A percentile compares a stretch with the other conserved stretches of the same genome.
Evolutionary conservation across 495 filamentous ascomycete species (phyloP).

Genomic region (Xylaria sp.): DNA sequence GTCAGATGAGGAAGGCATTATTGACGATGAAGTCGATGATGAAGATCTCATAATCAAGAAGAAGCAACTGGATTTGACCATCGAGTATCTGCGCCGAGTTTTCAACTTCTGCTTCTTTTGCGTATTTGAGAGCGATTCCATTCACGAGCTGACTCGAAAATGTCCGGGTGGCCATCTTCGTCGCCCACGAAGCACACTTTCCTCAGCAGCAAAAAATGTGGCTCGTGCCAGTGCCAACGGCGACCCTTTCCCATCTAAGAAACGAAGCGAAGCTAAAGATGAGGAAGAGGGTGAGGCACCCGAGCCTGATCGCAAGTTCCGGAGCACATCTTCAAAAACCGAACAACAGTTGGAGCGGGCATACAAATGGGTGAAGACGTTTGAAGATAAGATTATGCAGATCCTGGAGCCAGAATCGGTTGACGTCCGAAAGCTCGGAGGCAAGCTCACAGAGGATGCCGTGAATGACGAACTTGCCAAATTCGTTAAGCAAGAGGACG

Average conservation of each 20-base stretch:
- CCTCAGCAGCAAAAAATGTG: constrained; percentile 80
- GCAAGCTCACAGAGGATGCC: constrained; percentile 83
- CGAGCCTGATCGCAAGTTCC: constrained; percentile 67
- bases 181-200: constrained; percentile 83
- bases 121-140: constrained; percentile 96
- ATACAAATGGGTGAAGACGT: constrained; percentile 99
- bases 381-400: constrained; percentile 94
- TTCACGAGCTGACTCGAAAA: constrained; percentile 93
- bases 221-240: constrained; percentile 81
- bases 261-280: constrained; percentile 70
- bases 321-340: constrained; percentile 71
- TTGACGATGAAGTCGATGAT: constrained; percentile 85
- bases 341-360: constrained; percentile 93
- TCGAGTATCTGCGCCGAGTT: constrained; percentile 94
- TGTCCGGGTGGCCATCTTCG: constrained; percentile 96
- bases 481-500: constrained; percentile 94
- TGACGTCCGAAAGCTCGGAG: constrained; percentile 86
- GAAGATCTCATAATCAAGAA: constrained; percentile 90
- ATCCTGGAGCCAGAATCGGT: constrained; percentile 88
- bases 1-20: constrained; percentile 74
- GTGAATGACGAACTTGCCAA: constrained; percentile 85
- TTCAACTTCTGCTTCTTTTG: constrained; percentile 99
- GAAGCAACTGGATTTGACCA: constrained; percentile 93
- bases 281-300: constrained; percentile 69
- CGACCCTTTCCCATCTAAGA: constrained; percentile 80